phyloP scores from a whole-genome alignment of 306 rosid genomes.

The Malus asiatica region DNA sequence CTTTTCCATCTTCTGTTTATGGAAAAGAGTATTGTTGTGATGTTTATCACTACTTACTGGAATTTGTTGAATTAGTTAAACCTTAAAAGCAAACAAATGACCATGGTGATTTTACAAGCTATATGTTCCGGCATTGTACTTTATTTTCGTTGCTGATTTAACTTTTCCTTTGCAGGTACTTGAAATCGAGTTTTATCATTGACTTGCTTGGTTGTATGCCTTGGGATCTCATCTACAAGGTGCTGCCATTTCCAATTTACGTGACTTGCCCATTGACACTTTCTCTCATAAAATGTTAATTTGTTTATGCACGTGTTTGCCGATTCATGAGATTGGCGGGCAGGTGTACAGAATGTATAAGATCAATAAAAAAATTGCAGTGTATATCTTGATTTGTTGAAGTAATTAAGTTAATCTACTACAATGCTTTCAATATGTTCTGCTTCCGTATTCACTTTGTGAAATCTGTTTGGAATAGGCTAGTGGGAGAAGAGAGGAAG shows the following conservation, averaged over 20 bases:
- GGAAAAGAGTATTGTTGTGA: background rate
- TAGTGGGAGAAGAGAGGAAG: conserved; percentile 66
- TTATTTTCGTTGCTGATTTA: background rate
- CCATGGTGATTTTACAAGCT: background rate
- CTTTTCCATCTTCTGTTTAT: background rate
- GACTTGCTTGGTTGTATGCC: conserved; percentile 90
- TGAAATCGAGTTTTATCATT: conserved; percentile 58
- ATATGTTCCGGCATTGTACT: background rate
- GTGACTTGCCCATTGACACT: background rate
- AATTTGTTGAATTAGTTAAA: background rate
- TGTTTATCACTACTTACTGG: background rate
- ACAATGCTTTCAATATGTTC: conserved; percentile 1
- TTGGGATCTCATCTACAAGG: conserved; percentile 93
- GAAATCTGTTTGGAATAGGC: conserved; percentile 38
- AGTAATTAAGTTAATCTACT: background rate
- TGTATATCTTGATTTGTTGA: background rate
- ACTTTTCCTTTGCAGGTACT: conserved; percentile 47
- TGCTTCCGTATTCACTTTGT: conserved; percentile 8
- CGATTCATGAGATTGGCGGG: background rate
- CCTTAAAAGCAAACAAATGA: background rate
- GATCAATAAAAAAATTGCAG: background rate
- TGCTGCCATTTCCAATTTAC: conserved; percentile 16
- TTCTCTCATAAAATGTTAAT: background rate
- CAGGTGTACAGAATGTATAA: background rate
- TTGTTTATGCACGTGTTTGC: background rate